Conservation (phyloP, 257 asterid genomes). For the Coffea canephora region DNA sequence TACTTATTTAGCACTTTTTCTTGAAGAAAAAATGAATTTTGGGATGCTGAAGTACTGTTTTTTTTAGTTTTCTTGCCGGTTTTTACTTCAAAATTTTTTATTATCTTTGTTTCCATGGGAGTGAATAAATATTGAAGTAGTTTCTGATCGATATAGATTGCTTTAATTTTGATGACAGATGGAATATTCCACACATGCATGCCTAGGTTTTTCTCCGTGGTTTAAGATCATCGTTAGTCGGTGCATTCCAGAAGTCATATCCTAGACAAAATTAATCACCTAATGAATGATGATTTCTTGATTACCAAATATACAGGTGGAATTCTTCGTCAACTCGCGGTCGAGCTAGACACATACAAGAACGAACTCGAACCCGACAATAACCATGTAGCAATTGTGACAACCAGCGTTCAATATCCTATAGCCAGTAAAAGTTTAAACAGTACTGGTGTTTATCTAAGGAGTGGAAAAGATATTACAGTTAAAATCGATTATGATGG, state of each 20-base stretch:
- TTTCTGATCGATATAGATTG: not conserved
- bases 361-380: conserved; percentile 51
- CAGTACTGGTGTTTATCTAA: conserved; percentile 42
- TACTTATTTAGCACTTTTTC: no score
- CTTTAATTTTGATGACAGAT: no score
- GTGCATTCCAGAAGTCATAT: no score
- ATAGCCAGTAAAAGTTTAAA: conserved; percentile 47
- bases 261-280: no score
- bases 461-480: conserved; percentile 43
- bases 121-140: not conserved
- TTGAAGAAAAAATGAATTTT: no score
- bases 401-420: conserved; percentile 48
- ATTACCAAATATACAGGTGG: conserved; percentile 37
- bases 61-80: no score
- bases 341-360: conserved; percentile 58
- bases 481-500: conserved; percentile 54
- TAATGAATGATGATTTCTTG: not conserved
- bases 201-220: not conserved
- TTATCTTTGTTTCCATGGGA: not conserved
- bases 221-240: no score
- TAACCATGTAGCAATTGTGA: conserved; percentile 59
- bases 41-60: no score
- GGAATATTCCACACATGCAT: not conserved
- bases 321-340: conserved; percentile 47
- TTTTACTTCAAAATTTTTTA: no score